These are phyloP conservation scores for Suhomyces terraborum DNA, from an alignment of 1,139 yeast genomes.

Conservation along the genomic window DNA sequence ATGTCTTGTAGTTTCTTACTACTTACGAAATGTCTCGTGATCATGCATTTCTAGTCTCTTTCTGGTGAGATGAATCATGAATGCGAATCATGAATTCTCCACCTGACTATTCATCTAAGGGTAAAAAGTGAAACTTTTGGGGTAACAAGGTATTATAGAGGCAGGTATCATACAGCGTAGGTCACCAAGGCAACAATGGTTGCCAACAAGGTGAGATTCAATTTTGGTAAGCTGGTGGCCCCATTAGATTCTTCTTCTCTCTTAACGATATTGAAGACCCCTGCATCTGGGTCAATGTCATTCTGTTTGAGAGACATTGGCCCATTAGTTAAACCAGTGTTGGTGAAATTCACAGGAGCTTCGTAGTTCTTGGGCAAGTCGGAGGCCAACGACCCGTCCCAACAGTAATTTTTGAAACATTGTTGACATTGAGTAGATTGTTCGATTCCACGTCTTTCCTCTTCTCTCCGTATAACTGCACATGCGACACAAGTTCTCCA, in stretches of 20 bases:
- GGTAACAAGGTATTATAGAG: no score
- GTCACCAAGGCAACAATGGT: background rate
- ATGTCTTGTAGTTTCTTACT: no score
- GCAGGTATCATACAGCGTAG: conserved; percentile 1
- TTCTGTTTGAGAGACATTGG: conserved; percentile 10
- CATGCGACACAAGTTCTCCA: conserved; percentile 86
- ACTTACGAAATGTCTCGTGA: no score
- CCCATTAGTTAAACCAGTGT: conserved; percentile 32
- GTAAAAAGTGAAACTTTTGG: no score
- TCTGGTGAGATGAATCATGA: no score
- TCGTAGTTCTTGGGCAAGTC: conserved; percentile 11
- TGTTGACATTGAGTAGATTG: conserved; percentile 70
- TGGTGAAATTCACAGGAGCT: conserved; percentile 30
- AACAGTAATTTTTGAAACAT: conserved; percentile 78
- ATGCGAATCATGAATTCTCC: no score
- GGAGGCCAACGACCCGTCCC: conserved; percentile 59
- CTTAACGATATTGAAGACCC: conserved; percentile 4
- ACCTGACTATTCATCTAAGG: no score
- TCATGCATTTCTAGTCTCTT: no score
- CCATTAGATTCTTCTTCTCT: conserved; percentile 4
- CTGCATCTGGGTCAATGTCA: background rate
- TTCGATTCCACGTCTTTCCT: conserved; percentile 65
- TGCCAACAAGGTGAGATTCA: background rate
- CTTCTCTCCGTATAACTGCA: conserved; percentile 81
- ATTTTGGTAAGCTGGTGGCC: conserved; percentile 1